These are phyloP conservation scores for Lasiosphaeris hirsuta DNA, from an alignment of 495 filamentous ascomycete genomes.

Conservation along the genomic window DNA sequence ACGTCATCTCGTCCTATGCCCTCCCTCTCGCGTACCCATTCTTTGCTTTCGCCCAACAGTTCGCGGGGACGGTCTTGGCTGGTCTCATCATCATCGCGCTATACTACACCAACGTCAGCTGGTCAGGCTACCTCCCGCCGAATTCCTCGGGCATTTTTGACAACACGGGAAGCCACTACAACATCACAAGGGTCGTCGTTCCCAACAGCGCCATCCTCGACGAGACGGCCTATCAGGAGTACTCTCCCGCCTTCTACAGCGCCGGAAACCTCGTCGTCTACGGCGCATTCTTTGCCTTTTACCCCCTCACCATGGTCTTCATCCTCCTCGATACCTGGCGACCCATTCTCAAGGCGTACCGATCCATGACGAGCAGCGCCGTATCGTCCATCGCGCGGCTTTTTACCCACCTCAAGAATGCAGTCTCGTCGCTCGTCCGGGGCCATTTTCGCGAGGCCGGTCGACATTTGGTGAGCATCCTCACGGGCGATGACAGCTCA, in stretches of 20 bases:
- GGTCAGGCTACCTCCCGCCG: slow-evolving; percentile 46
- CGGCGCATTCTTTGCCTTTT: slow-evolving; percentile 54
- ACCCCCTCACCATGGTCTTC: slow-evolving; percentile 49
- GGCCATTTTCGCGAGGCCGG: background rate
- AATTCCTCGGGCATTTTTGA: slow-evolving; percentile 38
- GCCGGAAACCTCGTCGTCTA: slow-evolving; percentile 52
- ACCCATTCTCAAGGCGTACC: slow-evolving; percentile 27
- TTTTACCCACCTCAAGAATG: background rate
- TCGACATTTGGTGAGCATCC: background rate
- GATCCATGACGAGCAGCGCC: background rate
- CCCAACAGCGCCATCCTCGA: slow-evolving; percentile 42
- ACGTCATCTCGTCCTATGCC: background rate
- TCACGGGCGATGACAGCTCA: slow-evolving; percentile 33
- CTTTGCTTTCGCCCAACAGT: slow-evolving; percentile 15
- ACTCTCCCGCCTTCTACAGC: slow-evolving; percentile 54
- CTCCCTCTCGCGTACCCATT: slow-evolving; percentile 16
- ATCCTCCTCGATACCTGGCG: slow-evolving; percentile 37
- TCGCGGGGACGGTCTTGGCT: background rate
- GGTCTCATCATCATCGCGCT: slow-evolving; percentile 42
- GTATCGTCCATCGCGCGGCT: background rate
- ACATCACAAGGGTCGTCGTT: slow-evolving; percentile 43
- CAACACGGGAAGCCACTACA: slow-evolving; percentile 46
- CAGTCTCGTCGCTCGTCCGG: background rate
- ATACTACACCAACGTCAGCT: slow-evolving; percentile 47
- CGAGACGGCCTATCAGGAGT: slow-evolving; percentile 41